These are phyloP conservation scores for Leccinum pallidistipes DNA, from an alignment of 1,284 basidiomycete species.

Conservation along the genomic window DNA sequence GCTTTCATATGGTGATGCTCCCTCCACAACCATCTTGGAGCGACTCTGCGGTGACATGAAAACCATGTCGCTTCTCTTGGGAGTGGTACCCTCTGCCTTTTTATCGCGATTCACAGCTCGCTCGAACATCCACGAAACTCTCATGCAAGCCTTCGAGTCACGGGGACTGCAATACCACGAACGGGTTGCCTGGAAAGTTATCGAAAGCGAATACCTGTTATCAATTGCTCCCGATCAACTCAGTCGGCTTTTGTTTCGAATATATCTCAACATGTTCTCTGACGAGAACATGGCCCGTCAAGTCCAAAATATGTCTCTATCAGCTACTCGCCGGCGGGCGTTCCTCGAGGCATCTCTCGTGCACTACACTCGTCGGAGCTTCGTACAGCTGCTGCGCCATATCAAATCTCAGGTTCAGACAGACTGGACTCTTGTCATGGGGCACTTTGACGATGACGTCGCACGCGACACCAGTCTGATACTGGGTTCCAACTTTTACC, in stretches of 20 bases:
- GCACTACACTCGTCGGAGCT: conserved; percentile 47
- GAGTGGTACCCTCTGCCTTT: conserved; percentile 42
- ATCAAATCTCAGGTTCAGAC: conserved; percentile 35
- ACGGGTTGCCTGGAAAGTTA: conserved; percentile 43
- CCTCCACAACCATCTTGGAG: conserved; percentile 36
- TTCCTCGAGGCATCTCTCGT: neutral
- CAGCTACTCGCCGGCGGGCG: neutral
- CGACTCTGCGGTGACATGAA: conserved; percentile 40
- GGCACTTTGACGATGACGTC: conserved; percentile 30
- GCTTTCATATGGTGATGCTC: conserved; percentile 28
- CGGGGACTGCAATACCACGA: conserved; percentile 41
- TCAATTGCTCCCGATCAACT: conserved; percentile 36
- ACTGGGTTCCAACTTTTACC: conserved; percentile 36
- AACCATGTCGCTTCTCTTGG: conserved; percentile 42
- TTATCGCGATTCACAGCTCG: conserved; percentile 41
- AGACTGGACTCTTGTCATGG: conserved; percentile 38
- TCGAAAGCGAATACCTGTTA: conserved; percentile 18
- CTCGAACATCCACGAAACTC: conserved; percentile 44
- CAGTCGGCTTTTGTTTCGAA: conserved; percentile 40
- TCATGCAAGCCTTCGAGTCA: conserved; percentile 3
- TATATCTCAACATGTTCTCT: conserved; percentile 50
- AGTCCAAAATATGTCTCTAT: conserved; percentile 1
- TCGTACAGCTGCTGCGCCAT: conserved; percentile 41
- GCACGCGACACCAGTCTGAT: conserved; percentile 32
- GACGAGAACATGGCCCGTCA: conserved; percentile 14